phyloP scores from a whole-genome alignment of 257 asterid species.

The Nyctanthes arbortristis region DNA sequence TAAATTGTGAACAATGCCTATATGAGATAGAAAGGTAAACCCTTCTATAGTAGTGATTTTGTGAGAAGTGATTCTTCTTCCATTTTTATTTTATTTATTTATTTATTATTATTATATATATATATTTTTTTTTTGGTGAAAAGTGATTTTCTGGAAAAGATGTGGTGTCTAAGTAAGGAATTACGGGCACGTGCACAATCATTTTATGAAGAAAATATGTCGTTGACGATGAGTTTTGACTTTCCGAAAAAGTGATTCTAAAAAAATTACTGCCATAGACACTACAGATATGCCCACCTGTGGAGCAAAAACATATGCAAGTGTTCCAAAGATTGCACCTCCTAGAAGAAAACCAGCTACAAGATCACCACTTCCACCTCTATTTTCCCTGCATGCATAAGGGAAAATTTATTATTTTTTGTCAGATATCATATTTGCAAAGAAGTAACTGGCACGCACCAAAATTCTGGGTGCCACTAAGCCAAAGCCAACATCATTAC shows the following conservation, averaged over 20 bases:
- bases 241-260: no score
- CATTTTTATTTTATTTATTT: no score
- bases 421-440: background rate
- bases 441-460: background rate
- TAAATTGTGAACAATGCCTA: background rate
- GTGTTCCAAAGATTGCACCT: conserved; percentile 87
- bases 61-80: no score
- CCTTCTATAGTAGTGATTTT: no score
- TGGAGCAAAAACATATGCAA: conserved; percentile 81
- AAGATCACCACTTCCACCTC: conserved; percentile 73
- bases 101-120: no score
- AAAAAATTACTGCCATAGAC: no score
- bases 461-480: background rate
- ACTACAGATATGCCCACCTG: conserved; percentile 70
- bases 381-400: conserved; percentile 50
- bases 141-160: no score
- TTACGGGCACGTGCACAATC: no score
- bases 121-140: no score
- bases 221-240: no score
- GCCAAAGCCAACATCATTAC: conserved; percentile 13
- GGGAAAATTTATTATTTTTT: conserved; percentile 15
- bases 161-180: no score
- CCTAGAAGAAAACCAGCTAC: conserved; percentile 84
- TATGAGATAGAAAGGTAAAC: background rate
- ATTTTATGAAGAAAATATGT: no score